Evolutionary conservation across 495 filamentous ascomycete species (phyloP), one percentile per base, ranked within the genome.

Genomic region (Penicillium manginii): DNA sequence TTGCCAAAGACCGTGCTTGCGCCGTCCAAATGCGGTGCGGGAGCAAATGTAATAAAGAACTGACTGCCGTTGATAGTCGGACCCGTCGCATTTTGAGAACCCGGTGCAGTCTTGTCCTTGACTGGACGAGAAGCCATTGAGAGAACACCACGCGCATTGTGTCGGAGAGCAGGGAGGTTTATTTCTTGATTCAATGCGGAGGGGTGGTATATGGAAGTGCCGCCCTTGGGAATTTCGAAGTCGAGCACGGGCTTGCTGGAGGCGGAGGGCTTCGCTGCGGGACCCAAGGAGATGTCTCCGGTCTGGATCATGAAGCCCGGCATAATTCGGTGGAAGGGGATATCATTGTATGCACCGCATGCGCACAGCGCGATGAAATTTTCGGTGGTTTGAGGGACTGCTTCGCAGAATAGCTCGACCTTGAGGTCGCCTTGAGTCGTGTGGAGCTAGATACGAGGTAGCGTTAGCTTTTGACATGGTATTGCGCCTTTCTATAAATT

Each of bases 281-380:
- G 52, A 61, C 84, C 64, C 73, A 87, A 69, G 65, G 83, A 89
- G 26, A 91, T 91, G 33, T 89, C 89, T 60, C 93, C 93, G 37
- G 91, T 88, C 77, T 98, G 93, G 35, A 90, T 84, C 86, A 98
- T 96, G 84, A 98, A 98, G 56, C 83, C 79, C 2, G 91, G 91
- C 53, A 97, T 94, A 15, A 88, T 78, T 39, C 93, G 89, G 82
- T 97, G 93, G 81, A 98, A 90, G n/a, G 89, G 91, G 7, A 90
- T 93, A 70, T 81, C 74, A 72, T 94, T 82, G 79, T 96, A 98
- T 79, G 91, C 91, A 64, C 82, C 83, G 35, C 87, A 90, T 61
- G 96, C 94, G 81, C 91, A 96, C 42, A 98, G 89, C 46, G 93
- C 94, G 59, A 98, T 86, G 77, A 98, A 98, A 78, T 98, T 98